phyloP scores from a whole-genome alignment of 768 basidiomycete genomes.

The Tylopilus vinaceipallidus region DNA sequence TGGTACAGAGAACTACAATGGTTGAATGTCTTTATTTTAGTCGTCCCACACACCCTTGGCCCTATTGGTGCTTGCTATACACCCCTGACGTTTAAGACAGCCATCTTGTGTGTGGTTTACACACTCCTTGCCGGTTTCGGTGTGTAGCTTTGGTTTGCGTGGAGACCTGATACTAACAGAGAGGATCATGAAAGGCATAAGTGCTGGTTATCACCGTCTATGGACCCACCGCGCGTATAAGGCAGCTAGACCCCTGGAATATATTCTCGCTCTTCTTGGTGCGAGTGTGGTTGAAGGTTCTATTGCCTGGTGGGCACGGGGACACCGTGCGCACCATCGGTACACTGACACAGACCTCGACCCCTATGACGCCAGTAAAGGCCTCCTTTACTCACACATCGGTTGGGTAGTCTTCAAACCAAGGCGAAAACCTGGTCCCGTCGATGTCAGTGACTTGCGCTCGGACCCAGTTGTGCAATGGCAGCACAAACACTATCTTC shows the following conservation, averaged over 20 bases:
- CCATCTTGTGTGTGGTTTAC: slow-evolving; percentile 26
- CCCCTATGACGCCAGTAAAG: slow-evolving; percentile 87
- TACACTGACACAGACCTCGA: slow-evolving; percentile 95
- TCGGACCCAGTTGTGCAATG: slow-evolving; percentile 75
- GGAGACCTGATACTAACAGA: neutral
- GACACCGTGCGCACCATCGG: slow-evolving; percentile 91
- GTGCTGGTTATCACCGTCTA: slow-evolving; percentile 90
- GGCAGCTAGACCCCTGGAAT: slow-evolving; percentile 80
- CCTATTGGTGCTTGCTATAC: slow-evolving; percentile 1
- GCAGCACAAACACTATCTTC: slow-evolving; percentile 79
- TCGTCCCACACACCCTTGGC: slow-evolving; percentile 5
- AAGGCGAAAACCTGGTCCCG: slow-evolving; percentile 80
- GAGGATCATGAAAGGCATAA: slow-evolving; percentile 53
- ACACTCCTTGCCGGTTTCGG: slow-evolving; percentile 76
- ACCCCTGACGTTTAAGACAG: neutral
- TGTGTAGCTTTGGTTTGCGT: slow-evolving; percentile 32
- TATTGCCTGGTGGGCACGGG: slow-evolving; percentile 96
- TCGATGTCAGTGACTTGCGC: slow-evolving; percentile 79
- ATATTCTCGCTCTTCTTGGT: slow-evolving; percentile 76
- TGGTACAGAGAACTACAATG: slow-evolving; percentile 12
- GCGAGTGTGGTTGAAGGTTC: slow-evolving; percentile 91
- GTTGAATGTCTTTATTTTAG: slow-evolving; percentile 8
- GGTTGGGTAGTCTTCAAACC: slow-evolving; percentile 92
- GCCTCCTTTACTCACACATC: slow-evolving; percentile 79
- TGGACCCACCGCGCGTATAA: slow-evolving; percentile 96